Evolutionary conservation across 495 filamentous ascomycete genomes (phyloP), one percentile per base, ranked within the genome.

Genomic region (Lepraria neglecta): DNA sequence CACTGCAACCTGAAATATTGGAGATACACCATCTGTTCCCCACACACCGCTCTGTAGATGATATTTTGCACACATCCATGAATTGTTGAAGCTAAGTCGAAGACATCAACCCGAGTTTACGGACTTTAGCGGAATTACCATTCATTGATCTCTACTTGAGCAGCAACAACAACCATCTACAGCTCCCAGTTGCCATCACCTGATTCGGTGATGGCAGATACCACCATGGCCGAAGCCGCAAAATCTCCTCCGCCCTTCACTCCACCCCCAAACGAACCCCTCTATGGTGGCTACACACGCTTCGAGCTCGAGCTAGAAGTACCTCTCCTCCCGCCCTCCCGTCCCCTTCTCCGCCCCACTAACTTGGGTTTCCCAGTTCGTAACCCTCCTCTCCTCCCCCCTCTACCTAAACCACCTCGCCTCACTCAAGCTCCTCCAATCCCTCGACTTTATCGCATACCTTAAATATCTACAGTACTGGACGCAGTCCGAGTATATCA

Each of bases 401-500:
- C 79, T 81, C 70, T 95, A 96, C 74, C 80, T 95, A 33, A 89
- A 89, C 66, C 84, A 92, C 66, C 84, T 96, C 19, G 90, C 88
- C 3, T 81, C 84, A 71, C 84, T 82, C 70, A 76, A 84, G 73
- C 69, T 80, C 52, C 61, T 68, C 12, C 66, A 63, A 24, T 43
- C 59, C 24, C 50, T 61, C 0, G 74, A 76, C 19, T 96, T 95
- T 72, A 75, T 91, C 48, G 85, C 82, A 52, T 96, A 96, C 71
- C 85, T 95, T 43, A 76, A 75, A 56, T 96, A 96, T 70, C 84
- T 96, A 58, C 86, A 85, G 64, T 95, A 96, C 80, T 96, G 85
- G 82, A 80, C 80, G 59, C 82, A 83, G 12, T 89, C 89, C n/a
- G 83, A 90, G 59, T 96, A 95, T 68, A 75, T 86, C 59, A 89